These are phyloP conservation scores for Coemansia sp. DNA, from an alignment of 192 early-diverging fungal species.

Conservation along the genomic window DNA sequence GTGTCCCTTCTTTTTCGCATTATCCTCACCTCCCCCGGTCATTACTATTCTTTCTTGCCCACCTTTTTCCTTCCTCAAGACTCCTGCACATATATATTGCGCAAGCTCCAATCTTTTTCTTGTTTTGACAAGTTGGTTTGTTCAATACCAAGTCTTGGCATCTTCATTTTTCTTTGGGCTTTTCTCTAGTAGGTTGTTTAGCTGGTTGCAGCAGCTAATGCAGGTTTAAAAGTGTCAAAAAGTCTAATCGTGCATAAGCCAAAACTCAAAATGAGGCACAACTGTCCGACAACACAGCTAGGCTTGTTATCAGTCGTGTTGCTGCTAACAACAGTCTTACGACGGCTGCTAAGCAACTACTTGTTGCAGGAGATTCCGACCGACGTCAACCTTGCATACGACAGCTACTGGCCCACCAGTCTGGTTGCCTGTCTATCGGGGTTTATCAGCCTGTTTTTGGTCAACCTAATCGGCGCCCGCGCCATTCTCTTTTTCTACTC, in stretches of 20 bases:
- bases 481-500: slow-evolving; percentile 24
- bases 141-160: background rate
- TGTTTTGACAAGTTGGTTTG: background rate
- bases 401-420: slow-evolving; percentile 33
- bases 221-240: background rate
- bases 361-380: slow-evolving; percentile 19
- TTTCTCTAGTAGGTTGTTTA: too few relatives aligned
- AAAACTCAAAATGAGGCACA: slow-evolving; percentile 17
- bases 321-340: slow-evolving; percentile 22
- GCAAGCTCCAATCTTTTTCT: background rate
- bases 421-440: slow-evolving; percentile 24
- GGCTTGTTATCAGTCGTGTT: slow-evolving; percentile 18
- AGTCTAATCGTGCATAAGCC: background rate
- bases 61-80: background rate
- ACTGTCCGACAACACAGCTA: slow-evolving; percentile 28
- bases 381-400: slow-evolving; percentile 29
- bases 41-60: background rate
- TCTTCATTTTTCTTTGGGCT: background rate
- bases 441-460: slow-evolving; percentile 28
- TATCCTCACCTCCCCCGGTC: background rate
- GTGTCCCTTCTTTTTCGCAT: background rate
- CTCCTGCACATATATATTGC: background rate
- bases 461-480: slow-evolving; percentile 31
- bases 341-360: slow-evolving; percentile 28
- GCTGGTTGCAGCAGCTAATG: background rate